Percentiles rank a stretch among this genome's conserved stretches.
phyloP scores from a whole-genome alignment of 768 basidiomycete genomes.

The Lactarius quietus region DNA sequence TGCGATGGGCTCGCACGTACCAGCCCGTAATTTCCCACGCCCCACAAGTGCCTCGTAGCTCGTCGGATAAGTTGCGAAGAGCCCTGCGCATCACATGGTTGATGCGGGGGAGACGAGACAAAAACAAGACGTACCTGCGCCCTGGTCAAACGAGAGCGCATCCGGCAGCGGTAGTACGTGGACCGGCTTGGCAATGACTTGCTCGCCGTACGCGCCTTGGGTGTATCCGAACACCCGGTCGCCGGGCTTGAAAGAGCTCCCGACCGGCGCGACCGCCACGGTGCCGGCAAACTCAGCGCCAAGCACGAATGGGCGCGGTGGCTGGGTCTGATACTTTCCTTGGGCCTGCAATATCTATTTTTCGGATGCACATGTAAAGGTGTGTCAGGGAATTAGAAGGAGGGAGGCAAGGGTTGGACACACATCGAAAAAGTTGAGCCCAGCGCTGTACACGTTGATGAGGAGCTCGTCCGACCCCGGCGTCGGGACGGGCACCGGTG shows the following conservation, averaged over 20 bases:
- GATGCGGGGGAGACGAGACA: background rate
- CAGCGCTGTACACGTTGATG: slow-evolving; percentile 52
- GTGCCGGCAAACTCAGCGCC: slow-evolving; percentile 85
- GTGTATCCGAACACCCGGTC: slow-evolving; percentile 83
- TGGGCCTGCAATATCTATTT: slow-evolving; percentile 66
- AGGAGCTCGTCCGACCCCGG: slow-evolving; percentile 39
- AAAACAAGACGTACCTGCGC: slow-evolving; percentile 56
- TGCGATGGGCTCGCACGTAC: slow-evolving; percentile 36
- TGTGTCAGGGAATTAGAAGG: background rate
- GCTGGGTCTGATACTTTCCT: slow-evolving; percentile 83
- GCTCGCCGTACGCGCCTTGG: too few relatives aligned
- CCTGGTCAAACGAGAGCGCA: slow-evolving; percentile 77
- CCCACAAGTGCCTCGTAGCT: slow-evolving; percentile 90
- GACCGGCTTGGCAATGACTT: slow-evolving; percentile 52
- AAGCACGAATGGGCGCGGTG: slow-evolving; percentile 79
- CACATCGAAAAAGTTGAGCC: slow-evolving; percentile 49
- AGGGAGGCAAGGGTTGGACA: slow-evolving; percentile 9
- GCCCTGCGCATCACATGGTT: slow-evolving; percentile 40
- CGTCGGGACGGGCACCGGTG: slow-evolving; percentile 38
- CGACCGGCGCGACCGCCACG: slow-evolving; percentile 78
- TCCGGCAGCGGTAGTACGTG: slow-evolving; percentile 66
- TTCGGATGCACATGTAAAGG: background rate
- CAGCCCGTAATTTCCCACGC: slow-evolving; percentile 73
- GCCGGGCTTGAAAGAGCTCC: slow-evolving; percentile 74
- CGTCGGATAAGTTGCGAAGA: slow-evolving; percentile 90